Evolutionary conservation across 2,329 filamentous ascomycete species (phyloP), one percentile per base, ranked within the genome.

Genomic region (Chrysoporthe puriensis): DNA sequence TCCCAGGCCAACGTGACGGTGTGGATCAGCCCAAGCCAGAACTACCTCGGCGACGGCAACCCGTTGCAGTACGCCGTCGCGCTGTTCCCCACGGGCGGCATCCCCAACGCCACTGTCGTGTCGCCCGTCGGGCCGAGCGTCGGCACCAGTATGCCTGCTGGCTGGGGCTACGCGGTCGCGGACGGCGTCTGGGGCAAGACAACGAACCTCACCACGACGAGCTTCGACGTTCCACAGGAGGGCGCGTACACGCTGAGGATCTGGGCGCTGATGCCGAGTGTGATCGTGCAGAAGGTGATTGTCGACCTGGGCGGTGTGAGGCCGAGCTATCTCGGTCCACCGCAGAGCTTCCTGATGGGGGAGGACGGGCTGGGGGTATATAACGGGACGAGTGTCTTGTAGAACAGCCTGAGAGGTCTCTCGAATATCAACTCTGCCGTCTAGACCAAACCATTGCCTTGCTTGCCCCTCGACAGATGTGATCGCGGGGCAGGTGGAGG

Each of bases 241-340:
- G 83, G 84, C 5, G 78, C 79, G 1, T 84, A 87, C 68, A 85
- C 78, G 34, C 74, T 87, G 58, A 78, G 82, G 1, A 73, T 88
- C 50, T 85, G 84, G 84, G 79, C 81, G 8, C 75, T 87, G 34
- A 78, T 86, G 73, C 83, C 85, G 0, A 84, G 84, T 40, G 77
- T 88, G 0, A 73, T 86, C 5, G 78, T 88, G 50, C 84, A 88
- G 74, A 88, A 87, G 79, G 76, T 88, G 48, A 79, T 88, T 1
- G 71, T 88, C 8, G 79, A 88, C 71, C 72, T 88, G 34, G 86
- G 86, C 1, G 86, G 86, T 6, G 81, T 87, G 1, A 76, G 84
- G 64, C 75, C 80, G 18, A 86, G 83, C 61, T 88, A 86, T 71
- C 76, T 88, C 2, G 86, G 86, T 0, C 86, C 86, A 4, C 85